These are phyloP conservation scores for Penicillium riverlandense DNA, from an alignment of 495 filamentous ascomycete species.

Conservation along the genomic window DNA sequence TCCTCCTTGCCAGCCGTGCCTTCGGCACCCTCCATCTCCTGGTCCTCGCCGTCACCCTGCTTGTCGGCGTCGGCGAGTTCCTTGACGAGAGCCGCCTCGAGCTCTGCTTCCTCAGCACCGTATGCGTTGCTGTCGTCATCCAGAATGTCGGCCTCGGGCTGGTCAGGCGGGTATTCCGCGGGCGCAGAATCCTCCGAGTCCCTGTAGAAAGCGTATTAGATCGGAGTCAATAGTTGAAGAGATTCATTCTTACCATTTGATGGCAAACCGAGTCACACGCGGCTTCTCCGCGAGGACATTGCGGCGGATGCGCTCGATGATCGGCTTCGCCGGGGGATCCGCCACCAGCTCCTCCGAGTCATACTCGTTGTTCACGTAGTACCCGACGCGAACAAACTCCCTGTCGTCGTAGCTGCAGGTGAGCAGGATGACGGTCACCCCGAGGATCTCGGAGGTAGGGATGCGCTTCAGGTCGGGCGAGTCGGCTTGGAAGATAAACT, in stretches of 20 bases:
- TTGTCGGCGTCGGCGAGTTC: constrained; percentile 54
- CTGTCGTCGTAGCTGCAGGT: constrained; percentile 93
- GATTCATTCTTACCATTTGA: constrained; percentile 72
- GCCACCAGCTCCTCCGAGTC: constrained; percentile 79
- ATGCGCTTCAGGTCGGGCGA: constrained; percentile 83
- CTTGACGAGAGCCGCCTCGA: constrained; percentile 45
- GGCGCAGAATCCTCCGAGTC: constrained; percentile 94
- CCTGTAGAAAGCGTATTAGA: constrained; percentile 41
- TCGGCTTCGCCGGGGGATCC: constrained; percentile 84
- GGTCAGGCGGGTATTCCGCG: constrained; percentile 91
- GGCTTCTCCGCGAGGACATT: constrained; percentile 97
- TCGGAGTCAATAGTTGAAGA: neutral
- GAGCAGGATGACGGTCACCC: constrained; percentile 93
- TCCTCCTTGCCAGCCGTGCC: constrained; percentile 46
- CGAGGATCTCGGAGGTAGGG: constrained; percentile 87
- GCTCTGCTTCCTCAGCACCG: constrained; percentile 64
- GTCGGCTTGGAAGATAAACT: constrained; percentile 96
- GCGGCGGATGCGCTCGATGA: constrained; percentile 82
- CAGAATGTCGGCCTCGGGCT: constrained; percentile 84
- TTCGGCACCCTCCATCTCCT: constrained; percentile 77
- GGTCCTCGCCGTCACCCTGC: constrained; percentile 52
- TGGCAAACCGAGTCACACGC: constrained; percentile 93
- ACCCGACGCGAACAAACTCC: constrained; percentile 96
- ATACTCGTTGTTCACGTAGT: constrained; percentile 99
- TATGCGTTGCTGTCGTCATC: constrained; percentile 82